Percentiles rank a stretch among this genome's conserved stretches.
Conservation (phyloP, 805 yeast species). For the Peterozyma xylosa region DNA sequence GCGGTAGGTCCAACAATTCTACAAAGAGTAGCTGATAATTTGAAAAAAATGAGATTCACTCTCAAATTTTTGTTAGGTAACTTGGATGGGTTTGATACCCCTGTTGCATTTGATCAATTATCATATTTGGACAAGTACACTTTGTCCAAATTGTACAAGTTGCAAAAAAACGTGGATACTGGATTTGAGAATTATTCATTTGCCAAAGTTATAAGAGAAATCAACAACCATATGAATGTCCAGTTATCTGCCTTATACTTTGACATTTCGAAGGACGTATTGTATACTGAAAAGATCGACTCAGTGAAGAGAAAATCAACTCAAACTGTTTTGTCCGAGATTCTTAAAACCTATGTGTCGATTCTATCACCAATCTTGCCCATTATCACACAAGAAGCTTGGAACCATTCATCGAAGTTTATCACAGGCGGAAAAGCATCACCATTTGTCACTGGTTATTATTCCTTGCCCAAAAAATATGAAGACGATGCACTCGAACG, state of each 20-base stretch:
- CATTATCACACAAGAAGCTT: constrained; percentile 77
- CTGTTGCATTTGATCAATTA: constrained; percentile 31
- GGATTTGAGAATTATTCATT: constrained; percentile 57
- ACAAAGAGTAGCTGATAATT: constrained; percentile 68
- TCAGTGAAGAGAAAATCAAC: constrained; percentile 45
- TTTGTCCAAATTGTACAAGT: constrained; percentile 41
- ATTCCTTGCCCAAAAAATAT: constrained; percentile 26
- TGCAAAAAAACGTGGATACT: constrained; percentile 32
- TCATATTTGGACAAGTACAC: constrained; percentile 52
- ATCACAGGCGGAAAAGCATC: constrained; percentile 23
- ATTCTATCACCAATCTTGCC: constrained; percentile 80
- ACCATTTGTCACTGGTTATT: constrained; percentile 43
- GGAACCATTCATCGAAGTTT: constrained; percentile 48
- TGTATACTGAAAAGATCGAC: constrained; percentile 58
- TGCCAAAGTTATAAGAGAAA: constrained; percentile 57
- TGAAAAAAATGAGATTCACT: constrained; percentile 78
- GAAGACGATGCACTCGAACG: constrained; percentile 25
- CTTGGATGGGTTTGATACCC: constrained; percentile 33
- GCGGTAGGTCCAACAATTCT: constrained; percentile 65
- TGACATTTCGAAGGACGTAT: constrained; percentile 76
- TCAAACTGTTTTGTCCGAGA: constrained; percentile 59
- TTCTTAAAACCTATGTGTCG: constrained; percentile 56
- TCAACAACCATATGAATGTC: constrained; percentile 67
- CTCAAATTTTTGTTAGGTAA: constrained; percentile 80
- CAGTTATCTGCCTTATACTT: constrained; percentile 80